Evolutionary conservation across 257 asterid species (phyloP), one percentile per base, ranked within the genome.

Genomic region (Solanum paucissectum): DNA sequence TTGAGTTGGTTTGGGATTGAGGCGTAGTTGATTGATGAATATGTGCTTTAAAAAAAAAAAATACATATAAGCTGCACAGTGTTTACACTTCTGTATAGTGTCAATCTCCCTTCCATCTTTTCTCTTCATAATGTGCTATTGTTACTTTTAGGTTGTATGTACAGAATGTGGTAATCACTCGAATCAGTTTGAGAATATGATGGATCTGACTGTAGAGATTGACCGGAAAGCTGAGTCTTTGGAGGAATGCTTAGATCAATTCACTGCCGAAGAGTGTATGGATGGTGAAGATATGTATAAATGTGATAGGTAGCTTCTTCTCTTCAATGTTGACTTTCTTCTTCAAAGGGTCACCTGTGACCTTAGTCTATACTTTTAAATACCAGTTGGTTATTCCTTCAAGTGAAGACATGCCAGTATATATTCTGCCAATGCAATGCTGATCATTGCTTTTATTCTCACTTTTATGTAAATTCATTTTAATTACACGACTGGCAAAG

Each of bases 141-240:
- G 68, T 58, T 83, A 34, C 89, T 88, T 77, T 21, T 92, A 97
- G 99, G 99, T 97, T 86, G 91, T 92, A 90, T 97, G 99, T 84
- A 88, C 98, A 27, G 90, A 91, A 90, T 97, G 99, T 94, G 91
- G 91, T 87, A 97, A 93, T 84, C 88, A 93, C 62, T 97, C 99
- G 11, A 93, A 94, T 88, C 98, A 95, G 92, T 94, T 91, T 88
- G 99, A 97, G 89, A 97, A 95, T 90, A 94, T 97, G 98, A 95
- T 97, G 99, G 99, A 97, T 92, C 94, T 97, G 92, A 97, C 98
- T 75, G 98, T 97, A 88, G 99, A 95, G 92, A 95, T 97, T 91
- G 96, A 97, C 37, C 98, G 98, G 83, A 96, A 94, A 91, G 98
- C 98, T 91, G 95, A 91, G 77, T 95, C 99, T 87, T 90, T 97